A percentile compares a stretch with the other conserved stretches of the same genome.
Conservation (phyloP, 2,329 filamentous ascomycete species). For the Moelleriella libera region DNA sequence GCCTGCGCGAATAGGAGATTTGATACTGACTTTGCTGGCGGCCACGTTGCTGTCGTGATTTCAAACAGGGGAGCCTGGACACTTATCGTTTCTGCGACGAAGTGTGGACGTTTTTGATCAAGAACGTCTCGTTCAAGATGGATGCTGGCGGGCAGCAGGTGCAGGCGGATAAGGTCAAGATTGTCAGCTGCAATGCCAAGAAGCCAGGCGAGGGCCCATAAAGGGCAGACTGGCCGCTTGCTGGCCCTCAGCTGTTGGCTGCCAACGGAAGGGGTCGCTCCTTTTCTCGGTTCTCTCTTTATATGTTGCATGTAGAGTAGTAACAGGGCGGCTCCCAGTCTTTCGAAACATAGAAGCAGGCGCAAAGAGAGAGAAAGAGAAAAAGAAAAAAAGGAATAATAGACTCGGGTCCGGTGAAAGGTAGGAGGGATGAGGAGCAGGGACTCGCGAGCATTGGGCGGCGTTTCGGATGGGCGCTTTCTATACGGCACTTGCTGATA, state of each 20-base stretch:
- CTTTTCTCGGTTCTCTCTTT: not conserved
- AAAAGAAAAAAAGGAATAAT: not conserved
- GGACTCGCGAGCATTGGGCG: conserved; percentile 5
- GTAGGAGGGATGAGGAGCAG: not conserved
- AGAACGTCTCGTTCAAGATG: conserved; percentile 98
- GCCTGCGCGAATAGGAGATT: not conserved
- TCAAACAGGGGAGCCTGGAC: conserved; percentile 71
- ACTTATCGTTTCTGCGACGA: conserved; percentile 99
- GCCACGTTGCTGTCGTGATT: not conserved
- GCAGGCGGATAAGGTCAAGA: conserved; percentile 87
- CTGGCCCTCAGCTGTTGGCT: no score
- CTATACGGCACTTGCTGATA: not conserved
- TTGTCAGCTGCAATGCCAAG: conserved; percentile 95
- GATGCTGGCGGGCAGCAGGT: conserved; percentile 63
- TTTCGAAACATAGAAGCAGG: no score
- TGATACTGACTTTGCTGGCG: no score
- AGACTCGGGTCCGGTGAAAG: not conserved
- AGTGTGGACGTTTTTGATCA: conserved; percentile 98
- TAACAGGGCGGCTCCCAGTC: no score
- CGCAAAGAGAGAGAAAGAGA: no score
- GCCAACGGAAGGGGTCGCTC: not conserved
- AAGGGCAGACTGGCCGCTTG: not conserved
- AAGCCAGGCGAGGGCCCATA: conserved; percentile 26
- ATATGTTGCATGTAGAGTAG: not conserved
- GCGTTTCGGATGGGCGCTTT: conserved; percentile 4